phyloP scores from a whole-genome alignment of 2,329 filamentous ascomycete genomes.

The Cordyceps cateniannulata region DNA sequence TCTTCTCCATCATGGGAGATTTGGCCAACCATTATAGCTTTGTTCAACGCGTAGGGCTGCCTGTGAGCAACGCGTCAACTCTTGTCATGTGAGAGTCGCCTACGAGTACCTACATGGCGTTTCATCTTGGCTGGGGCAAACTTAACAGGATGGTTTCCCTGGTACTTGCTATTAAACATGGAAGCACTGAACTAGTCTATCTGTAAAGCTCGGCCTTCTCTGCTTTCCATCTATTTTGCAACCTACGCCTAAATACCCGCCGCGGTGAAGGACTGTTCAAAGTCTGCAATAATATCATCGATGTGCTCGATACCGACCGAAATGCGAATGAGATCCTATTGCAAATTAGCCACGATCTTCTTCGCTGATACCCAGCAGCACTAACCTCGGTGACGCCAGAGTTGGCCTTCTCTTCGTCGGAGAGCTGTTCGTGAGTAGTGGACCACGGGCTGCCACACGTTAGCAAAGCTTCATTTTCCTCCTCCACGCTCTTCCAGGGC shows the following conservation, averaged over 20 bases:
- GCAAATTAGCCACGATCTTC: neutral
- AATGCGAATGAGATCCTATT: slow-evolving; percentile 80
- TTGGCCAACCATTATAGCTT: neutral
- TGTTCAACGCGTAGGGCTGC: neutral
- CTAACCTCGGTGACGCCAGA: slow-evolving; percentile 74
- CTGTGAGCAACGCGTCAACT: neutral
- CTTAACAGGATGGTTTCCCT: neutral
- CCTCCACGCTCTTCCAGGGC: too few species aligned
- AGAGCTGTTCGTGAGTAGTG: slow-evolving; percentile 90
- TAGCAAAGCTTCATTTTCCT: neutral
- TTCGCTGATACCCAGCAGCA: neutral
- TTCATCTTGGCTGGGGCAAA: neutral
- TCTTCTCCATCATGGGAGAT: neutral
- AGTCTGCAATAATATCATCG: slow-evolving; percentile 94
- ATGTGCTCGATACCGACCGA: slow-evolving; percentile 96
- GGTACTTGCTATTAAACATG: neutral
- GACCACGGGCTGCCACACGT: slow-evolving; percentile 60
- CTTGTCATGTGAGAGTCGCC: neutral
- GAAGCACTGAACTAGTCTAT: neutral
- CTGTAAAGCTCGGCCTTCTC: neutral
- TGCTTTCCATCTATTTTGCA: neutral
- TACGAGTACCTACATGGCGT: neutral
- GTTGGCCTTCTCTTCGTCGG: slow-evolving; percentile 68
- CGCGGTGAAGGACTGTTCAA: slow-evolving; percentile 79
- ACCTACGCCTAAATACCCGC: slow-evolving; percentile 23